These are phyloP conservation scores for Coemansia aciculifera DNA, from an alignment of 192 early-diverging fungal species.

Conservation along the genomic window DNA sequence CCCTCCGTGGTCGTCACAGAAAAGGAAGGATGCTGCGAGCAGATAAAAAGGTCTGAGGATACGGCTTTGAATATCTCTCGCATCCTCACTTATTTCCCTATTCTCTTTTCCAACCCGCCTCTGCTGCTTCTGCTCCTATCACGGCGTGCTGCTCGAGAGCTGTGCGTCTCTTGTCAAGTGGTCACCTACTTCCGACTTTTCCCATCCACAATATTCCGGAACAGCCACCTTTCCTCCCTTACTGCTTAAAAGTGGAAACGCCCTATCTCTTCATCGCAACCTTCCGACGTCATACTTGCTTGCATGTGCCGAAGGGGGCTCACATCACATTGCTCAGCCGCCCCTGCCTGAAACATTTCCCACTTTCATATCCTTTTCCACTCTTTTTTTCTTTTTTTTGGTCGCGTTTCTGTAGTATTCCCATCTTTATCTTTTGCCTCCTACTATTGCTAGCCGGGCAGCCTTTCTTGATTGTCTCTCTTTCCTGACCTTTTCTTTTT, in stretches of 20 bases:
- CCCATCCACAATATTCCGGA: neutral
- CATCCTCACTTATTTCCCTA: neutral
- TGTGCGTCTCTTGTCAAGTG: neutral
- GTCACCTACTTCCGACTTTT: neutral
- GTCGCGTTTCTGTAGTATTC: neutral
- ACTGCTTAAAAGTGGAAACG: neutral
- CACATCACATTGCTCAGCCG: slow-evolving; percentile 4
- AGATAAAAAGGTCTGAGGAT: slow-evolving; percentile 4
- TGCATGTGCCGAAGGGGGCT: neutral
- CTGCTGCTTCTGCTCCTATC: neutral
- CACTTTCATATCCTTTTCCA: neutral
- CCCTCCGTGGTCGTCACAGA: neutral
- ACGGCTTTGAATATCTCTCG: neutral
- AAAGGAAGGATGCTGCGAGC: neutral
- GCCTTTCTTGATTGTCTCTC: neutral
- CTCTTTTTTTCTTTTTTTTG: neutral
- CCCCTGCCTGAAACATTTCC: neutral
- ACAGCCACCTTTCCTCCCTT: neutral
- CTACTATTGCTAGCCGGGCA: neutral
- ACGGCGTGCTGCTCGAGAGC: neutral
- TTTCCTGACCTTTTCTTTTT: neutral
- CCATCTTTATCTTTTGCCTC: neutral
- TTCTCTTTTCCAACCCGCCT: neutral
- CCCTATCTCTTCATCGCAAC: neutral
- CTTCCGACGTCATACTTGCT: neutral